These are phyloP conservation scores for Leccinellum luteum DNA, from an alignment of 768 basidiomycete species.

Conservation along the genomic window DNA sequence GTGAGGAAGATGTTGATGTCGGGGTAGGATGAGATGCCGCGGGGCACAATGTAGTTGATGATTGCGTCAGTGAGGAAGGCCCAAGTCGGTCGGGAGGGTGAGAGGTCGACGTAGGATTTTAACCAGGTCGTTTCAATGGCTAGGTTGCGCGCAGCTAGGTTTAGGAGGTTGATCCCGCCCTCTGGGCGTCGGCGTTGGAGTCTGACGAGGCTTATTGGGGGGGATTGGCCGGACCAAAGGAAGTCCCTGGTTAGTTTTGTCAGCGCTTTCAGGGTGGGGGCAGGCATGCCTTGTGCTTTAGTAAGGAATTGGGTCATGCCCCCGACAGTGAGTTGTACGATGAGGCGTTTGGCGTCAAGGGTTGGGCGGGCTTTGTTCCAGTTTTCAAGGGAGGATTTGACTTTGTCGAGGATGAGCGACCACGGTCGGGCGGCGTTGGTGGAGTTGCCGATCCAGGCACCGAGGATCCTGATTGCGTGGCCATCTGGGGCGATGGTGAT, in stretches of 20 bases:
- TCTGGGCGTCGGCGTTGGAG: not conserved
- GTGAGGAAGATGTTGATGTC: no score
- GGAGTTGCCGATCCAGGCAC: conserved; percentile 2
- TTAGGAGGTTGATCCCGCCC: not conserved
- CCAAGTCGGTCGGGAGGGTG: not conserved
- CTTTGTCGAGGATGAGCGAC: not conserved
- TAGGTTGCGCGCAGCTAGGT: not conserved
- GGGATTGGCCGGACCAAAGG: conserved; percentile 7
- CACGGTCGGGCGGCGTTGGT: not conserved
- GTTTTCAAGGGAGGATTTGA: not conserved
- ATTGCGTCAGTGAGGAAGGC: not conserved
- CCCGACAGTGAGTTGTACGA: conserved; percentile 14
- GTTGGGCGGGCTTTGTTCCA: conserved; percentile 11
- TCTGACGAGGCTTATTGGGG: not conserved
- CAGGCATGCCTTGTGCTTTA: conserved; percentile 32
- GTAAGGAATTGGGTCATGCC: conserved; percentile 32
- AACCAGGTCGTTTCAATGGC: not conserved
- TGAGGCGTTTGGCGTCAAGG: conserved; percentile 5
- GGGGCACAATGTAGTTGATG: no score
- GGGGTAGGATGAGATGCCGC: no score
- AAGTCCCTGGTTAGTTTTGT: conserved; percentile 13
- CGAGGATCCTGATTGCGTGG: conserved; percentile 9
- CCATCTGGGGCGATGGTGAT: conserved; percentile 13
- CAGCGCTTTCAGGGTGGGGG: conserved; percentile 4
- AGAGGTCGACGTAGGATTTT: not conserved